Conservation (phyloP, 495 filamentous ascomycete genomes). For the Extremus antarcticus region DNA sequence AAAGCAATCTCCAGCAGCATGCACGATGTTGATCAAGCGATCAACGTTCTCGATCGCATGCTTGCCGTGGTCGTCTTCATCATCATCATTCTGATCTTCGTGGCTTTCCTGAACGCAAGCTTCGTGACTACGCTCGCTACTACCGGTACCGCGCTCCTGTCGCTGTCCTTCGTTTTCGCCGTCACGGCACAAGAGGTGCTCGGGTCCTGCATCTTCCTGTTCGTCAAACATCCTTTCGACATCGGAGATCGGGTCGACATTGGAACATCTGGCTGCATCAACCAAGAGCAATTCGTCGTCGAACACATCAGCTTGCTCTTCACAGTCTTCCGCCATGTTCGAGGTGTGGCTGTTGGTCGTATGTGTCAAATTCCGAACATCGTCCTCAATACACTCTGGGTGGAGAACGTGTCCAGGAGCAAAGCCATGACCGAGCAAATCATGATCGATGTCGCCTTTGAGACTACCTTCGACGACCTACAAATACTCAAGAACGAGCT, state of each 20-base stretch:
- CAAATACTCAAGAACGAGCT: conserved; percentile 72
- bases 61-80: conserved; percentile 67
- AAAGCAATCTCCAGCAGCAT: conserved; percentile 82
- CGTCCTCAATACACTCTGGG: conserved; percentile 77
- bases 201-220: conserved; percentile 93
- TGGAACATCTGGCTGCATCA: conserved; percentile 9
- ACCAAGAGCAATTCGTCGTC: conserved; percentile 60
- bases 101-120: conserved; percentile 74
- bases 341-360: conserved; percentile 51
- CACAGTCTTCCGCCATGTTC: conserved; percentile 78
- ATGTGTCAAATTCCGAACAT: conserved; percentile 86
- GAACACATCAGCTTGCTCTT: conserved; percentile 91
- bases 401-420: conserved; percentile 83
- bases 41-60: conserved; percentile 78
- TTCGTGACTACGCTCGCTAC: conserved; percentile 84
- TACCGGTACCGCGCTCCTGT: conserved; percentile 88
- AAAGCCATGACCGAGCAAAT: conserved; percentile 87
- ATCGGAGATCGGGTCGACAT: conserved; percentile 92
- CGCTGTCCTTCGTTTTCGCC: conserved; percentile 87
- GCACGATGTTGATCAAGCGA: conserved; percentile 94
- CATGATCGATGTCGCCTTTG: conserved; percentile 66
- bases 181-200: conserved; percentile 86
- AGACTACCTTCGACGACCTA: conserved; percentile 79
- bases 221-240: conserved; percentile 92
- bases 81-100: conserved; percentile 75